phyloP scores from a whole-genome alignment of 2,329 filamentous ascomycete species.

The Sclerotinia trifoliorum region DNA sequence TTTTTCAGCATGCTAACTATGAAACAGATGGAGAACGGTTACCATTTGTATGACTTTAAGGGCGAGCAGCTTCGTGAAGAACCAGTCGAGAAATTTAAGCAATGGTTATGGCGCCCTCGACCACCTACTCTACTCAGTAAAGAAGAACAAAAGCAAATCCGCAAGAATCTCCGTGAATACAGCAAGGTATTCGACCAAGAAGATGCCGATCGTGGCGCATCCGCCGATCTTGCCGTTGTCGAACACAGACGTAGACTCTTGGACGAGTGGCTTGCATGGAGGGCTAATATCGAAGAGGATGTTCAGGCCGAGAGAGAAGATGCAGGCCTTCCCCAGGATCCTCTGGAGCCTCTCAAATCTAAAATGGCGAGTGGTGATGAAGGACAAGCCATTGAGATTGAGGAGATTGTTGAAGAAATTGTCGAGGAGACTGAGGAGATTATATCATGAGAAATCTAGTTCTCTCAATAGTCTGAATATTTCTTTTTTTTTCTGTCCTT shows the following conservation, averaged over 20 bases:
- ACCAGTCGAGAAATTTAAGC: slow-evolving; percentile 95
- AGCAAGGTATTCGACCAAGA: slow-evolving; percentile 92
- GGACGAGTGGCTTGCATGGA: slow-evolving; percentile 86
- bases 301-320: slow-evolving; percentile 68
- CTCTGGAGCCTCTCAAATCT: slow-evolving; percentile 59
- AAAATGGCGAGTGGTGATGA: slow-evolving; percentile 51
- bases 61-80: slow-evolving; percentile 88
- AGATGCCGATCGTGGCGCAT: slow-evolving; percentile 88
- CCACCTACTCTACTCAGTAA: slow-evolving; percentile 88
- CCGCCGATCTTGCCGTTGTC: slow-evolving; percentile 90
- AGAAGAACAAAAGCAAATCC: slow-evolving; percentile 95
- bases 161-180: slow-evolving; percentile 98
- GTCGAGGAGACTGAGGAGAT: slow-evolving; percentile 83
- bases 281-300: slow-evolving; percentile 69
- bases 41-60: slow-evolving; percentile 96
- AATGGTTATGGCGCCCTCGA: slow-evolving; percentile 90
- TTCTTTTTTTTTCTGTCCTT: slow-evolving; percentile 18
- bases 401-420: slow-evolving; percentile 82
- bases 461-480: not conserved
- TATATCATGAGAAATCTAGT: slow-evolving; percentile 26
- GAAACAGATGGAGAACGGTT: slow-evolving; percentile 93
- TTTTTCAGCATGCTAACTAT: slow-evolving; percentile 32
- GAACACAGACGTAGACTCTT: slow-evolving; percentile 80
- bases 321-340: slow-evolving; percentile 64
- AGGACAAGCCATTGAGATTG: slow-evolving; percentile 75